Conservation (phyloP, 169 alveolate species). For the Cryptosporidium viatorum region DNA sequence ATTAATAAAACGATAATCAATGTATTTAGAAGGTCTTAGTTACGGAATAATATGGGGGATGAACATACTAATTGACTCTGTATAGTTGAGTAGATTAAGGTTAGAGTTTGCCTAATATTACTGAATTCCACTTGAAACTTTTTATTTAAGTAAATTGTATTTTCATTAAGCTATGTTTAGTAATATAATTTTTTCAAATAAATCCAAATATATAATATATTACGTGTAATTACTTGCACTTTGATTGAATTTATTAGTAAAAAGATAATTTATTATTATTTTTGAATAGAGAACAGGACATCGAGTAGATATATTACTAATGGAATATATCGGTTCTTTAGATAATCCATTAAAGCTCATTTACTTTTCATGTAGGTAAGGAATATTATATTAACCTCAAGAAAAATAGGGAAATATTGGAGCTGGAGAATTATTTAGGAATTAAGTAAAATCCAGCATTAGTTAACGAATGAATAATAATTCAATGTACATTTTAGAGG, state of each 20-base stretch:
- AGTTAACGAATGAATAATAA: neutral
- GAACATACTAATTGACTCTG: neutral
- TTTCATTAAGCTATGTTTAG: neutral
- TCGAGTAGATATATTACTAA: neutral
- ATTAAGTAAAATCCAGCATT: neutral
- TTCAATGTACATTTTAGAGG: conserved; percentile 34
- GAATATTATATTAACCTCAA: neutral
- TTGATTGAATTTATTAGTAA: neutral
- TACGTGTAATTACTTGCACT: neutral
- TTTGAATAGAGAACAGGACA: neutral
- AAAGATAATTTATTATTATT: neutral
- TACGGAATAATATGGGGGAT: neutral
- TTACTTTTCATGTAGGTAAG: conserved; percentile 73
- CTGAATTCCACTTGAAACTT: neutral
- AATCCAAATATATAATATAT: neutral
- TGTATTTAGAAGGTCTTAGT: neutral
- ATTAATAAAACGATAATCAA: too few species aligned
- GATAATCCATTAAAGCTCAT: conserved; percentile 46
- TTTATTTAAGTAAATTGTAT: neutral
- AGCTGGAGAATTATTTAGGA: neutral
- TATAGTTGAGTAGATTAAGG: neutral
- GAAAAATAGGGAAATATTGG: neutral
- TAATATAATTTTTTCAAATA: neutral
- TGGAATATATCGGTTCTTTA: conserved; percentile 31
- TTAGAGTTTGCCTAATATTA: neutral